A percentile compares a stretch with the other conserved stretches of the same genome.
These are phyloP conservation scores for Salix koriyanagi DNA, from an alignment of 345 rosid species.

Conservation along the genomic window DNA sequence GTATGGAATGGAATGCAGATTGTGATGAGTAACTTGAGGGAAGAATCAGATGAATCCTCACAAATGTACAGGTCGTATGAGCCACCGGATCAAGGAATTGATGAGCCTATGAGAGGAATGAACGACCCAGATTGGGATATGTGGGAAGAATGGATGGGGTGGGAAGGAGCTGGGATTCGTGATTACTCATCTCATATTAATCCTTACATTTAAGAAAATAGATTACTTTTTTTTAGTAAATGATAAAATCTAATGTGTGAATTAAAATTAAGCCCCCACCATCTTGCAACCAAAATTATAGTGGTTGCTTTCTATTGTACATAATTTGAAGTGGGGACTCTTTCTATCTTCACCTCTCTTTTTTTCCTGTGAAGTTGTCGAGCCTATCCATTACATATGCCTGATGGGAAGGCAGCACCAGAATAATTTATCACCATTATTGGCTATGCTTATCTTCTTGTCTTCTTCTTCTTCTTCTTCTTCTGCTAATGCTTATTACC, in stretches of 20 bases:
- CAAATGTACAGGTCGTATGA: slow-evolving; percentile 17
- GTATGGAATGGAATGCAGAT: slow-evolving; percentile 29
- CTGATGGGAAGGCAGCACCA: background rate
- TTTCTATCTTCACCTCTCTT: background rate
- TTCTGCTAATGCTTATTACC: no score
- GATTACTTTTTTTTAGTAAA: background rate
- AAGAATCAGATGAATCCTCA: slow-evolving; percentile 25
- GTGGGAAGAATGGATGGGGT: slow-evolving; percentile 99
- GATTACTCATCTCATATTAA: slow-evolving; percentile 79
- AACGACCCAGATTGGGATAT: slow-evolving; percentile 61
- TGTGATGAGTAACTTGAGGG: slow-evolving; percentile 58
- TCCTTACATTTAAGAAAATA: slow-evolving; percentile 50
- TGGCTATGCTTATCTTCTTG: background rate
- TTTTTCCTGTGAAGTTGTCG: background rate
- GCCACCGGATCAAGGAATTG: slow-evolving; percentile 36
- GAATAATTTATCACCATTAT: background rate
- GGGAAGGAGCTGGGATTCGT: slow-evolving; percentile 92
- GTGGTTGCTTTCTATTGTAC: background rate
- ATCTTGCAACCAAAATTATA: background rate
- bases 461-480: background rate
- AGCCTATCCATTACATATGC: background rate
- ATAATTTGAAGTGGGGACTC: background rate
- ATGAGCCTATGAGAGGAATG: slow-evolving; percentile 58
- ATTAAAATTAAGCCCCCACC: background rate
- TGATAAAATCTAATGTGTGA: background rate